These are phyloP conservation scores for Darksidea phi DNA, from an alignment of 495 filamentous ascomycete genomes.

Conservation along the genomic window DNA sequence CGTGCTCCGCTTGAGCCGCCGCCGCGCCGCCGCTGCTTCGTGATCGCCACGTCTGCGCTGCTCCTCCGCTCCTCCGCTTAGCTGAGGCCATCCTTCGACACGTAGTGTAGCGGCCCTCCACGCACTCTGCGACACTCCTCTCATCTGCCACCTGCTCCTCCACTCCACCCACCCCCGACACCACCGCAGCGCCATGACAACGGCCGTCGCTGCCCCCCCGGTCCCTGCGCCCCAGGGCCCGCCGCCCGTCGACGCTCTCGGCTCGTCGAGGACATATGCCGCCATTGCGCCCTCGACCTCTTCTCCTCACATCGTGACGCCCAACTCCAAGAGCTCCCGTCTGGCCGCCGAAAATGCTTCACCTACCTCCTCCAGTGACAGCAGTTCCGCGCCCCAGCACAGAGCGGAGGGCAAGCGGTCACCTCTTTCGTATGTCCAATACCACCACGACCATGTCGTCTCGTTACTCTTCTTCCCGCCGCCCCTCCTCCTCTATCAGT, in stretches of 20 bases:
- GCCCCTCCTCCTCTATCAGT: slow-evolving; percentile 8
- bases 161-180: background rate
- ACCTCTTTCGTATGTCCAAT: slow-evolving; percentile 55
- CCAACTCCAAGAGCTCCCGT: slow-evolving; percentile 32
- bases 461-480: slow-evolving; percentile 2
- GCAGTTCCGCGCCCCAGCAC: slow-evolving; percentile 35
- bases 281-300: slow-evolving; percentile 39
- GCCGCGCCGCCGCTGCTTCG: background rate
- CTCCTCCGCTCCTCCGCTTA: slow-evolving; percentile 16
- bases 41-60: slow-evolving; percentile 1
- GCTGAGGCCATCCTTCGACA: slow-evolving; percentile 29
- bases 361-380: slow-evolving; percentile 33
- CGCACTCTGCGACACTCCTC: slow-evolving; percentile 1
- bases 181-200: slow-evolving; percentile 26
- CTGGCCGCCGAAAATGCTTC: slow-evolving; percentile 32
- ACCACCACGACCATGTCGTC: slow-evolving; percentile 1
- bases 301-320: slow-evolving; percentile 30
- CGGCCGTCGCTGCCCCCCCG: slow-evolving; percentile 36
- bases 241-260: slow-evolving; percentile 12
- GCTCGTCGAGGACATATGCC: slow-evolving; percentile 35
- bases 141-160: slow-evolving; percentile 8
- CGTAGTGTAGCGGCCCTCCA: background rate
- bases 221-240: slow-evolving; percentile 34
- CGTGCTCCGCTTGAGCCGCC: background rate
- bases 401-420: slow-evolving; percentile 52